These are phyloP conservation scores for Hypoxylon lenormandii DNA, from an alignment of 495 filamentous ascomycete species.

Conservation along the genomic window DNA sequence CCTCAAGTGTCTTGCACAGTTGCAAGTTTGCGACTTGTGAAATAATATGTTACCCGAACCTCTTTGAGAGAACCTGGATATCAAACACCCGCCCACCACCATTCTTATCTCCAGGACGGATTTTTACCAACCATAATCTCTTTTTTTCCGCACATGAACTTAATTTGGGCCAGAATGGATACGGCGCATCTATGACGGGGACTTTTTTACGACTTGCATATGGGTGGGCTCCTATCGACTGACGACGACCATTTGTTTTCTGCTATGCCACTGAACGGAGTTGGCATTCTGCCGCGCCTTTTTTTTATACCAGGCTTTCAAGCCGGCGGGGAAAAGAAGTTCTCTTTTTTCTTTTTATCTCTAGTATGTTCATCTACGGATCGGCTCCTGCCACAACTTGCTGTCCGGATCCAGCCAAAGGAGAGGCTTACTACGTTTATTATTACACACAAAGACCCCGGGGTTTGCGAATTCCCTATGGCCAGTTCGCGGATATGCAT, in stretches of 20 bases:
- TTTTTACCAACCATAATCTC: conserved; percentile 28
- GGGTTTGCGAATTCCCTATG: conserved; percentile 45
- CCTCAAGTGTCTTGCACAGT: conserved; percentile 51
- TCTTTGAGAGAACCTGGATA: conserved; percentile 38
- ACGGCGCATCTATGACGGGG: conserved; percentile 51
- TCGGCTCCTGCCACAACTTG: conserved; percentile 49
- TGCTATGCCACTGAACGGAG: conserved; percentile 49
- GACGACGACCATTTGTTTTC: conserved; percentile 46
- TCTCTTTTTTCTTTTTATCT: conserved; percentile 43
- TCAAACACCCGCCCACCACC: conserved; percentile 16
- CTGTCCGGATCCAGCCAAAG: conserved; percentile 53
- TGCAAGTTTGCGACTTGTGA: conserved; percentile 62
- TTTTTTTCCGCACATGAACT: conserved; percentile 46
- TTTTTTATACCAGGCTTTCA: conserved; percentile 45
- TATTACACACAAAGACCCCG: conserved; percentile 29
- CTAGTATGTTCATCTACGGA: conserved; percentile 49
- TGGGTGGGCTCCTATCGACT: conserved; percentile 50
- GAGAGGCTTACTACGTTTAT: conserved; percentile 47
- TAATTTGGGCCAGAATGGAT: conserved; percentile 47
- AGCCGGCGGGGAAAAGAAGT: conserved; percentile 48
- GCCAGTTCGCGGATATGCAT: conserved; percentile 45
- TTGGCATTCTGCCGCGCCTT: conserved; percentile 42
- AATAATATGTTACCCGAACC: conserved; percentile 49
- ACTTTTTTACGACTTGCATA: conserved; percentile 51
- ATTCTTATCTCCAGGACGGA: conserved; percentile 32